Percentiles rank a stretch among this genome's conserved stretches.
phyloP scores from a whole-genome alignment of 2,329 filamentous ascomycete genomes.

The Penicillium sp. region DNA sequence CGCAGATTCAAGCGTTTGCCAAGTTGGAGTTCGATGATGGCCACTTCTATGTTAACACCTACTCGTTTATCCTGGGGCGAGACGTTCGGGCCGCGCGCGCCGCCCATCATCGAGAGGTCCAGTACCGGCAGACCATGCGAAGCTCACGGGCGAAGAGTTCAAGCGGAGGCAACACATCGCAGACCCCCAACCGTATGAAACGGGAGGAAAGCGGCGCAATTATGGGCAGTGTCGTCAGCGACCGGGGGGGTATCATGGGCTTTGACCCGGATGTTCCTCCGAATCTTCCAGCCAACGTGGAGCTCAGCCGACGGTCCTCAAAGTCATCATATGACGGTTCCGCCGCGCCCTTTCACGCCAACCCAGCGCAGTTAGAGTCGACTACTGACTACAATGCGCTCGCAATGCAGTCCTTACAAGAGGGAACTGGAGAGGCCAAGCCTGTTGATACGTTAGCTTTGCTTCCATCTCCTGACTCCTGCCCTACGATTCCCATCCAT shows the following conservation, averaged over 20 bases:
- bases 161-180: conserved; percentile 42
- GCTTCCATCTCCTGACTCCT: conserved; percentile 50
- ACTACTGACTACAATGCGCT: conserved; percentile 46
- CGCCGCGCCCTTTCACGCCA: conserved; percentile 33
- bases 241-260: conserved; percentile 53
- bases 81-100: conserved; percentile 52
- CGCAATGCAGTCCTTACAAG: conserved; percentile 43
- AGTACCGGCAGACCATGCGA: conserved; percentile 39
- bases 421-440: conserved; percentile 35
- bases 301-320: conserved; percentile 47
- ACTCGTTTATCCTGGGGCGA: conserved; percentile 59
- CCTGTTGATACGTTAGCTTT: conserved; percentile 45
- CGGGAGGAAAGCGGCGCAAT: conserved; percentile 42
- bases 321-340: conserved; percentile 46
- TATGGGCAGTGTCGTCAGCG: conserved; percentile 51
- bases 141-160: conserved; percentile 45
- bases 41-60: conserved; percentile 62
- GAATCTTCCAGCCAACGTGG: conserved; percentile 32
- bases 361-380: conserved; percentile 37
- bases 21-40: conserved; percentile 62
- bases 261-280: conserved; percentile 43
- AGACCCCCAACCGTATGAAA: conserved; percentile 44
- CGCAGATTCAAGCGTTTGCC: conserved; percentile 56
- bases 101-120: conserved; percentile 44
- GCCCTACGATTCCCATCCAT: conserved; percentile 58